Conservation (phyloP, 176 grass and related monocot species). For the Pontederia paniculata region DNA sequence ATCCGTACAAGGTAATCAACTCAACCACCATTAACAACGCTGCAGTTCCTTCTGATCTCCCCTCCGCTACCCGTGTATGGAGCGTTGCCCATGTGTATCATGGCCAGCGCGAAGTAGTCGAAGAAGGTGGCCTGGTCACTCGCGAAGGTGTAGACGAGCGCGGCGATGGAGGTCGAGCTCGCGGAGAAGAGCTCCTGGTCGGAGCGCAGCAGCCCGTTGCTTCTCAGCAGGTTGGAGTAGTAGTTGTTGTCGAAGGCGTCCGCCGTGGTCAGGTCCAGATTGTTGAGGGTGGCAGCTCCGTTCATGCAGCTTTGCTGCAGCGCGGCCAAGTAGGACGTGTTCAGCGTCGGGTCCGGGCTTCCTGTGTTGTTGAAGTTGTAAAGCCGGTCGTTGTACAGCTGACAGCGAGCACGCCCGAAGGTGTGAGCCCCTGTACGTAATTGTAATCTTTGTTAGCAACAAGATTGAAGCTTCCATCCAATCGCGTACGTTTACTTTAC, state of each 20-base stretch:
- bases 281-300: constrained; percentile 8
- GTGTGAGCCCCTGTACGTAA: constrained; percentile 44
- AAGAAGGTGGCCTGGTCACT: constrained; percentile 48
- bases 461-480: not conserved
- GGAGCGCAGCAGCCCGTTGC: constrained; percentile 31
- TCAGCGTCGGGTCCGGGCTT: constrained; percentile 34
- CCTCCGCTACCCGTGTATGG: constrained; percentile 26
- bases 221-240: constrained; percentile 34
- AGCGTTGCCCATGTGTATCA: constrained; percentile 67
- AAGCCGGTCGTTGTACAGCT: constrained; percentile 24
- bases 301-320: constrained; percentile 28
- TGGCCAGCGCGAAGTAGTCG: constrained; percentile 24
- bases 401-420: constrained; percentile 40
- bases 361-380: constrained; percentile 49
- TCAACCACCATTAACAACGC: constrained; percentile 15
- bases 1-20: not conserved
- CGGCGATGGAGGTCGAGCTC: constrained; percentile 19
- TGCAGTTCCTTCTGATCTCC: constrained; percentile 34
- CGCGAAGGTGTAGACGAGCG: constrained; percentile 36
- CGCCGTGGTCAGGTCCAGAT: constrained; percentile 43
- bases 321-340: constrained; percentile 3
- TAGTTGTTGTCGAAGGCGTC: constrained; percentile 57
- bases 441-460: not conserved
- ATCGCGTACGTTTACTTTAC: too few species aligned
- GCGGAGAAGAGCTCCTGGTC: constrained; percentile 53